A percentile compares a stretch with the other conserved stretches of the same genome.
phyloP scores from a whole-genome alignment of 805 yeast genomes.

The Diddensiella transvaalensis region DNA sequence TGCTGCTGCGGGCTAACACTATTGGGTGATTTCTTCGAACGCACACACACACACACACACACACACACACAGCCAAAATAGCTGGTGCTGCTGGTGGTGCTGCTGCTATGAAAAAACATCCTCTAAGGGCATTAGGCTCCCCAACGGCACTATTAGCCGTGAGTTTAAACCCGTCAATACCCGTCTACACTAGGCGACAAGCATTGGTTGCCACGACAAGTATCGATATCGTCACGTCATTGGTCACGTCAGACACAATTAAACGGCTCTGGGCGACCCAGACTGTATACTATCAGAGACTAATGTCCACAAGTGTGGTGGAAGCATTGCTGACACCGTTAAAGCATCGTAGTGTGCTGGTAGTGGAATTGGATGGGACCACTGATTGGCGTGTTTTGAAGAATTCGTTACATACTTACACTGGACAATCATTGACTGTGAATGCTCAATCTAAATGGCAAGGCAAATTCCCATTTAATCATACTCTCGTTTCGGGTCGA shows the following conservation, averaged over 20 bases:
- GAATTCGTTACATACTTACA: slow-evolving; percentile 43
- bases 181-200: slow-evolving; percentile 39
- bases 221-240: slow-evolving; percentile 10
- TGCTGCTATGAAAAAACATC: too few species aligned
- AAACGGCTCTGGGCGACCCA: slow-evolving; percentile 5
- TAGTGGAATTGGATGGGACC: slow-evolving; percentile 38
- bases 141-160: slow-evolving; percentile 34
- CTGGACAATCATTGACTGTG: slow-evolving; percentile 36
- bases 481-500: slow-evolving; percentile 39
- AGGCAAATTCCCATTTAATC: slow-evolving; percentile 26
- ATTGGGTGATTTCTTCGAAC: too few species aligned
- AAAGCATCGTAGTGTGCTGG: slow-evolving; percentile 28
- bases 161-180: slow-evolving; percentile 40
- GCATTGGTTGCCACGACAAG: slow-evolving; percentile 35
- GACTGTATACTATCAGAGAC: slow-evolving; percentile 14
- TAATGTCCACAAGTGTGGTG: slow-evolving; percentile 30
- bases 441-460: slow-evolving; percentile 26
- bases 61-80: too few species aligned
- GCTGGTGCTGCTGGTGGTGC: too few species aligned
- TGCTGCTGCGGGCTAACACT: too few species aligned
- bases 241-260: slow-evolving; percentile 12
- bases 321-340: slow-evolving; percentile 28
- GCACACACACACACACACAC: too few species aligned
- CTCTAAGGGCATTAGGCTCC: background rate
- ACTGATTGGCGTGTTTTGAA: slow-evolving; percentile 44